Conservation (phyloP, 305 asterid genomes). For the Salvia sclarea region DNA sequence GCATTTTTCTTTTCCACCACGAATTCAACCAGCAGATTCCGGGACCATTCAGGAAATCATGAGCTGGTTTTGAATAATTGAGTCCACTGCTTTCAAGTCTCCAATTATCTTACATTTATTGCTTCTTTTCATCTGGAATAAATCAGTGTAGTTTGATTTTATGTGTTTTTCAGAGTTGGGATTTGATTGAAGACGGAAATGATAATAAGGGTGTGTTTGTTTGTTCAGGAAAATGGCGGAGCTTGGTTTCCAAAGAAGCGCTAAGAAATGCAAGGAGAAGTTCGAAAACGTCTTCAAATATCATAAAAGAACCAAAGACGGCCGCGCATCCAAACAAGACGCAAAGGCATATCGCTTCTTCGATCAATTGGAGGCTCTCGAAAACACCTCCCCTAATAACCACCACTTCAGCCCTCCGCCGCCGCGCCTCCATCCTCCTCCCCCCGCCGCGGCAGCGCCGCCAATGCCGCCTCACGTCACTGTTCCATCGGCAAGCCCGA, state of each 20-base stretch:
- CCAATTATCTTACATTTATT: constrained; percentile 2
- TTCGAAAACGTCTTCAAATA: constrained; percentile 92
- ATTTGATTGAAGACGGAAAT: constrained; percentile 25
- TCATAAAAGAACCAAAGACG: constrained; percentile 84
- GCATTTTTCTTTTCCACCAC: neutral
- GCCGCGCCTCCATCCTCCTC: constrained; percentile 25
- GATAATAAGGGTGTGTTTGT: neutral
- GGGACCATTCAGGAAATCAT: neutral
- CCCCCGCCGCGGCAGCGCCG: constrained; percentile 7
- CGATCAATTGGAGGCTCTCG: constrained; percentile 82
- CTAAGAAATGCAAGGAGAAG: constrained; percentile 94
- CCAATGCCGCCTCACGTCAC: constrained; percentile 34
- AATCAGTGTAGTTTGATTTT: constrained; percentile 34
- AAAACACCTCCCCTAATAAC: constrained; percentile 40
- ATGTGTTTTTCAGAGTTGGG: constrained; percentile 35
- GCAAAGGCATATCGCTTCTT: constrained; percentile 80
- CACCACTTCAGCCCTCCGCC: constrained; percentile 34
- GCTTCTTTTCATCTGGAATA: neutral
- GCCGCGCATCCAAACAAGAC: constrained; percentile 82
- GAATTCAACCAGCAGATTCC: neutral
- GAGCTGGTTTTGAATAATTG: constrained; percentile 11
- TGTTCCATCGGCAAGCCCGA: constrained; percentile 61
- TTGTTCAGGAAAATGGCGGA: constrained; percentile 82
- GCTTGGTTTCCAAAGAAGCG: constrained; percentile 75
- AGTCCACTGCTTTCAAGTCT: constrained; percentile 15